A percentile compares a stretch with the other conserved stretches of the same genome.
Conservation (phyloP, 352 stramenopile genomes). For the Globisporangium echinulatum region DNA sequence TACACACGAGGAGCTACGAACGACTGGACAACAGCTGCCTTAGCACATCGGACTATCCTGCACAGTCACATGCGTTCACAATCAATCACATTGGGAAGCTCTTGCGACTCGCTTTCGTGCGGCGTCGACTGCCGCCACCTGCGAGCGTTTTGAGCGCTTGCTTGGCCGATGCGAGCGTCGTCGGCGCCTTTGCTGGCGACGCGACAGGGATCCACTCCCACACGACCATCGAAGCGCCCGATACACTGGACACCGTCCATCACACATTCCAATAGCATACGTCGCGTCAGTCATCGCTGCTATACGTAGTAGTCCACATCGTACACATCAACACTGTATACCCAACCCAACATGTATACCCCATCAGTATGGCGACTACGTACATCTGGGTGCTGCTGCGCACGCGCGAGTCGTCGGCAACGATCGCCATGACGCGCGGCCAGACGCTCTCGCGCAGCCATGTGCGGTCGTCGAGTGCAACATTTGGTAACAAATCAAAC, state of each 20-base stretch:
- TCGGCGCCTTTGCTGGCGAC: constrained; percentile 22
- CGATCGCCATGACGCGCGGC: constrained; percentile 44
- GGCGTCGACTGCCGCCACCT: no score
- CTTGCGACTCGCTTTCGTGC: constrained; percentile 13
- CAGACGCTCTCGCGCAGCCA: constrained; percentile 53
- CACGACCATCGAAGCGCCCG: constrained; percentile 37
- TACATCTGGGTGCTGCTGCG: constrained; percentile 35
- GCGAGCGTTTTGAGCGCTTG: constrained; percentile 7
- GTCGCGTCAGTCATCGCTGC: no score
- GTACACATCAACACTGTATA: constrained; percentile 6
- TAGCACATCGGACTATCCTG: no score
- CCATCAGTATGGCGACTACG: constrained; percentile 1
- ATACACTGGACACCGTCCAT: constrained; percentile 17
- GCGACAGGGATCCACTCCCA: constrained; percentile 58
- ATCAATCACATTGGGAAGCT: constrained; percentile 13
- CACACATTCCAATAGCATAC: no score
- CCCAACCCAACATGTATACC: not conserved
- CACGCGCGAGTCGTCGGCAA: constrained; percentile 56
- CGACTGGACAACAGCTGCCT: no score
- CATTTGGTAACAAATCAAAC: constrained; percentile 30
- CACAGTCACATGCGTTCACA: constrained; percentile 11
- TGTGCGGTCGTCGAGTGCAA: constrained; percentile 32
- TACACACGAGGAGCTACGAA: no score
- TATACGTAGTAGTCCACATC: no score
- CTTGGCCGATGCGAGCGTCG: constrained; percentile 7